Evolutionary conservation across 331 rosid genomes (phyloP).

Genomic region (Malus hybrid): DNA sequence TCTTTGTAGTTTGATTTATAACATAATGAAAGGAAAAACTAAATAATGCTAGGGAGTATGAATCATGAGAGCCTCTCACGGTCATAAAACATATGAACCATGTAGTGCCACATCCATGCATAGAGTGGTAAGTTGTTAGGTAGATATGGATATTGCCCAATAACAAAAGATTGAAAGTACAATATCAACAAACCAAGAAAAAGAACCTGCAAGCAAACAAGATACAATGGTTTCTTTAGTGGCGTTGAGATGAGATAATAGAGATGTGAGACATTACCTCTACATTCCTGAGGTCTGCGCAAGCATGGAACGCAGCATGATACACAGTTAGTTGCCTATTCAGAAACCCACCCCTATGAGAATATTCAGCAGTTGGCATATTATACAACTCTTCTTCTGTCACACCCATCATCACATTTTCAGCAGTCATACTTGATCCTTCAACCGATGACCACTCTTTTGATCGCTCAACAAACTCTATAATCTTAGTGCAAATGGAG

Average conservation of each 20-base stretch:
- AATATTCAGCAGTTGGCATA: constrained; percentile 79
- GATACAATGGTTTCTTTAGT: neutral
- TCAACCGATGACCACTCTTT: constrained; percentile 73
- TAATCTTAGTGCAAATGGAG: constrained; percentile 45
- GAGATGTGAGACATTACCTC: constrained; percentile 39
- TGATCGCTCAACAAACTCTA: constrained; percentile 87
- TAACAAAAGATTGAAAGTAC: neutral
- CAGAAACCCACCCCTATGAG: constrained; percentile 55
- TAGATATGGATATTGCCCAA: neutral
- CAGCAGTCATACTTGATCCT: constrained; percentile 58
- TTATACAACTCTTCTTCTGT: constrained; percentile 87
- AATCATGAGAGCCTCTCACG: neutral
- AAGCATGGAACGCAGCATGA: constrained; percentile 84
- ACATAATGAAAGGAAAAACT: neutral
- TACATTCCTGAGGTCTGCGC: constrained; percentile 69
- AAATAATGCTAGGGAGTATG: neutral
- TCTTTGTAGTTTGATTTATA: neutral
- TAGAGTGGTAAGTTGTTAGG: neutral
- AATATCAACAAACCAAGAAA: neutral
- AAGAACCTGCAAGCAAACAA: neutral
- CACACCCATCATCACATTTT: constrained; percentile 80
- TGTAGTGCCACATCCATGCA: neutral
- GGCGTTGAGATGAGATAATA: constrained; percentile 3
- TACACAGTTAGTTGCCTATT: constrained; percentile 40
- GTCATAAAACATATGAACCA: neutral